Evolutionary conservation across 805 yeast species (phyloP).

Genomic region (Scheffersomyces ergatensis): DNA sequence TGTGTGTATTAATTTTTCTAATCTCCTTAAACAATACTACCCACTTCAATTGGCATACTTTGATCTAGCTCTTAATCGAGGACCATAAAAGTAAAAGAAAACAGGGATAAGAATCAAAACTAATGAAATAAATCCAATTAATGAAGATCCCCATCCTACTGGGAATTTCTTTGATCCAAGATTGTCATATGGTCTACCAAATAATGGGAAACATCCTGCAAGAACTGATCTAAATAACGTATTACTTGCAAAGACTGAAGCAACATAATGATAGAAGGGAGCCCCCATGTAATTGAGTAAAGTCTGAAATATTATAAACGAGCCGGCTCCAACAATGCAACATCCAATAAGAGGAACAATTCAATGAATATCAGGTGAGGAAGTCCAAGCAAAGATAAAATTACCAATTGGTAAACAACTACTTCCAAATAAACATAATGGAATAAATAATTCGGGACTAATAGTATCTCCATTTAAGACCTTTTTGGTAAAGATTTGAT

Average conservation of each 20-base stretch:
- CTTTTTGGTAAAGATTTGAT: slow-evolving; percentile 18
- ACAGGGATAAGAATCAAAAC: slow-evolving; percentile 48
- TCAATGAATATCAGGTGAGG: slow-evolving; percentile 42
- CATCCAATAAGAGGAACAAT: slow-evolving; percentile 45
- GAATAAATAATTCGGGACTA: slow-evolving; percentile 39
- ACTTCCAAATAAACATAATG: slow-evolving; percentile 33
- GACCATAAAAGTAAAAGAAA: slow-evolving; percentile 39
- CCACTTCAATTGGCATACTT: slow-evolving; percentile 22
- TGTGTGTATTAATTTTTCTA: no score
- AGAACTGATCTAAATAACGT: slow-evolving; percentile 44
- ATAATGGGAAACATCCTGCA: slow-evolving; percentile 61
- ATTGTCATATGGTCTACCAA: slow-evolving; percentile 56
- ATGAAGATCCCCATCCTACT: slow-evolving; percentile 51
- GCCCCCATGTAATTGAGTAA: slow-evolving; percentile 46
- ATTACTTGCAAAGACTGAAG: slow-evolving; percentile 58
- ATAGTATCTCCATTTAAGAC: slow-evolving; percentile 14
- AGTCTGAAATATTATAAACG: slow-evolving; percentile 48
- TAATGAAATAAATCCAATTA: slow-evolving; percentile 44
- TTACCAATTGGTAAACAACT: slow-evolving; percentile 38
- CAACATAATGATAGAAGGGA: slow-evolving; percentile 43
- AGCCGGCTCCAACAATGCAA: slow-evolving; percentile 35
- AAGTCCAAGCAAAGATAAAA: slow-evolving; percentile 50
- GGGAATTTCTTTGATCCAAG: slow-evolving; percentile 49
- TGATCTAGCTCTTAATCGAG: slow-evolving; percentile 40
- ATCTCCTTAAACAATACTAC: no score